These are phyloP conservation scores for Cafeteria roenbergensis DNA, from an alignment of 108 stramenopile species.

Conservation along the genomic window DNA sequence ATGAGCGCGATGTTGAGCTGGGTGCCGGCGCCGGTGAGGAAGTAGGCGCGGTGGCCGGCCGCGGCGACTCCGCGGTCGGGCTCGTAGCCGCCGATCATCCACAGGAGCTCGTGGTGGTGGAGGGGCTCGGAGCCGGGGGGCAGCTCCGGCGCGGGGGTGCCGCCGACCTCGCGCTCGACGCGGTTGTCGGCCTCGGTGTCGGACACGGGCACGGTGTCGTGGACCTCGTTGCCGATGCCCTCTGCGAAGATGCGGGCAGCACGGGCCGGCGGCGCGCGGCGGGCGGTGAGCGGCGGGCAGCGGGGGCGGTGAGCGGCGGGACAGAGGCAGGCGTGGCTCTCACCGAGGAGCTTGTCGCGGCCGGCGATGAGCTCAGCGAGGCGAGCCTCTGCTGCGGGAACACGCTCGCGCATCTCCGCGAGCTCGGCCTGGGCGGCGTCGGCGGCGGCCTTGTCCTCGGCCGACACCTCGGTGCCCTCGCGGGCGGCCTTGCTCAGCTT, in stretches of 20 bases:
- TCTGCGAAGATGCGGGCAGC: no score
- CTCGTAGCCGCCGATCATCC: slow-evolving; percentile 95
- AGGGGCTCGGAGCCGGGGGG: slow-evolving; percentile 47
- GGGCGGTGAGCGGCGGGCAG: no score
- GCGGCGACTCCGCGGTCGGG: slow-evolving; percentile 75
- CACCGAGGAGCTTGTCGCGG: slow-evolving; percentile 47
- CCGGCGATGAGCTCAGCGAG: slow-evolving; percentile 33
- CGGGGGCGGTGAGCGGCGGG: no score
- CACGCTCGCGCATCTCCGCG: slow-evolving; percentile 60
- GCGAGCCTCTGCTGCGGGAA: slow-evolving; percentile 30
- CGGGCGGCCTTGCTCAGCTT: no score
- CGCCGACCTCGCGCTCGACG: slow-evolving; percentile 58
- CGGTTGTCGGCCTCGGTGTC: slow-evolving; percentile 89
- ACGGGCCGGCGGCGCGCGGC: no score
- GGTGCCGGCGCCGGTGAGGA: slow-evolving; percentile 86
- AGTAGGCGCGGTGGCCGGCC: slow-evolving; percentile 95
- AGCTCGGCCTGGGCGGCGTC: slow-evolving; percentile 65
- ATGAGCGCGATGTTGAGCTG: slow-evolving; percentile 94
- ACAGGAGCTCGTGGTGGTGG: slow-evolving; percentile 88
- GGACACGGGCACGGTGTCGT: slow-evolving; percentile 75
- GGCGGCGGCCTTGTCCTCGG: slow-evolving; percentile 71
- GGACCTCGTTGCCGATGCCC: slow-evolving; percentile 94
- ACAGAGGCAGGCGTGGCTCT: no score
- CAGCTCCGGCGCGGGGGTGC: slow-evolving; percentile 46
- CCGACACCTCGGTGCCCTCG: no score